Evolutionary conservation across 2,329 filamentous ascomycete genomes (phyloP).

Genomic region (Cercospora beticola): DNA sequence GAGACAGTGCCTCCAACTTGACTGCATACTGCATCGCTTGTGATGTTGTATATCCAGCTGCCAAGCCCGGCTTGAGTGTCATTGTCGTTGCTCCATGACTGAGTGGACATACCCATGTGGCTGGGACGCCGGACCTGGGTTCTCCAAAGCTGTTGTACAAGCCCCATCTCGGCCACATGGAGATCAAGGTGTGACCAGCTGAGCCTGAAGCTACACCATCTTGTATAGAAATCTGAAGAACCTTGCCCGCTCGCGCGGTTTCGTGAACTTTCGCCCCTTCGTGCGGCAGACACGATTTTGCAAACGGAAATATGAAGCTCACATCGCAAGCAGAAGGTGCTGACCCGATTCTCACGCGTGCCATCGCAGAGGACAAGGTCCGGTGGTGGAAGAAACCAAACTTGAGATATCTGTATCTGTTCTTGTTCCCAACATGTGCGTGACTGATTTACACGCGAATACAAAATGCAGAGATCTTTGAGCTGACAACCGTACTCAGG

Average conservation of each 20-base stretch:
- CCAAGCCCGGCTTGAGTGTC: neutral
- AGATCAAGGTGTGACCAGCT: neutral
- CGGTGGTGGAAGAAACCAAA: conserved; percentile 57
- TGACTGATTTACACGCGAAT: neutral
- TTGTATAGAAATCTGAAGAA: neutral
- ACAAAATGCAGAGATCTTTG: neutral
- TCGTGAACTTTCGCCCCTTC: neutral
- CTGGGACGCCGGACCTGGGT: neutral
- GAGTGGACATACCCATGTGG: neutral
- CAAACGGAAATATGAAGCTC: conserved; percentile 7
- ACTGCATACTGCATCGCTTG: neutral
- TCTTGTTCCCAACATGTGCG: conserved; percentile 57
- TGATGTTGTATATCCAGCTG: neutral
- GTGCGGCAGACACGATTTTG: neutral
- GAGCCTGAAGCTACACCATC: neutral
- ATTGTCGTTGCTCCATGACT: neutral
- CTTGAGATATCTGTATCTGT: conserved; percentile 56
- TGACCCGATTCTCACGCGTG: conserved; percentile 28
- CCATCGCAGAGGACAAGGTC: conserved; percentile 41
- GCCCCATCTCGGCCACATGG: neutral
- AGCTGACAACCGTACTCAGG: neutral
- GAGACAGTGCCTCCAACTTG: neutral
- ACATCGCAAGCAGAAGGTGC: conserved; percentile 15
- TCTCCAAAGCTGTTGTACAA: neutral
- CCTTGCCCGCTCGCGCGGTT: neutral